Base-by-base conservation (phyloP, 345 rosid species). In the Eucalyptus regnans region DNA sequence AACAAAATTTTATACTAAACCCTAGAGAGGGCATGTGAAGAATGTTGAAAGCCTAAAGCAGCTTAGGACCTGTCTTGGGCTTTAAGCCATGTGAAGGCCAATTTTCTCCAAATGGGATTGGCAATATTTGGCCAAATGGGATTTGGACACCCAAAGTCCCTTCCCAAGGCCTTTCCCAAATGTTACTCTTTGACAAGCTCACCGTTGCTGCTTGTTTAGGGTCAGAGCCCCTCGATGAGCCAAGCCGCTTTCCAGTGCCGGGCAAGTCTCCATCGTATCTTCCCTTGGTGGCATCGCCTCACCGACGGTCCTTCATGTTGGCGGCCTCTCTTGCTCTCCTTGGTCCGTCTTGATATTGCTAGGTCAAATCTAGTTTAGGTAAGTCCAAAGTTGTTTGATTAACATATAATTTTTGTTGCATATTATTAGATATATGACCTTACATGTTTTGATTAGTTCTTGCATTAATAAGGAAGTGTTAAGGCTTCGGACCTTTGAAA, bases 91-190 rank as follows among this genome's bases (percentile, higher is more conserved):
- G 9, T 52, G 2, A 52, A 18, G 1, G 58, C 10, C 58, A 52
- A 52, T 23, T 52, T 52, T 52, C 20, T 9, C 58, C 10, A 18
- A 52, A 52, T 52, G 22, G 0, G 8, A 0, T 51, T 51, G 22
- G 56, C 56, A 51, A 50, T 14, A 50, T 50, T 50, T 14, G 56
- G 23, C 56, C 23, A 52, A 52, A 52, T 0, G 4, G 1, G 56
- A 8, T 0, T 3, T 0, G 9, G 23, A 51, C 4, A 0, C 9
- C 56, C 56, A 7, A 17, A 52, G 56, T 1, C 56, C 56, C 23
- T 52, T 52, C 9, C 2, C 56, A 52, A 18, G 56, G 8, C 9
- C 56, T 7, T 52, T 52, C 9, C 56, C 56, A 52, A 52, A 52
- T 1, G 0, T 14, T 29, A n/a, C 37, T 64, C 76, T 64, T 18